These are phyloP conservation scores for Datisca glomerata DNA, from an alignment of 306 rosid species.

Conservation along the genomic window DNA sequence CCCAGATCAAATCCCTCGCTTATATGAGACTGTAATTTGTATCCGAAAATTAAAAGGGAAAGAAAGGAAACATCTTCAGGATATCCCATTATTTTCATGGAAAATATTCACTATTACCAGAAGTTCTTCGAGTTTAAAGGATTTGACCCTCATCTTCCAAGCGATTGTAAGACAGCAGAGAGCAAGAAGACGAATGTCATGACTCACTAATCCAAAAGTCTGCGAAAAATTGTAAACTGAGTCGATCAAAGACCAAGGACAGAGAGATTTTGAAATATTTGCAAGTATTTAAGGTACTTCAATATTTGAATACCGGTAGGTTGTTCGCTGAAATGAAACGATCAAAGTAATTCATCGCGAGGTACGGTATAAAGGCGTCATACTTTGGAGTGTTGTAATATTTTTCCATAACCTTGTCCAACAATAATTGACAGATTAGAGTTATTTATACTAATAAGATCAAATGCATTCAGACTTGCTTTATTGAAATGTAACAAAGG, in stretches of 20 bases:
- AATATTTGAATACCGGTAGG: neutral
- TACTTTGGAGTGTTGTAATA: neutral
- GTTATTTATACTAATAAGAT: no score
- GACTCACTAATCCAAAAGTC: no score
- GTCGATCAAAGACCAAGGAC: neutral
- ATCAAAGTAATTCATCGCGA: conserved; percentile 11
- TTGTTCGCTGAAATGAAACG: conserved; percentile 1
- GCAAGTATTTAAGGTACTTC: neutral
- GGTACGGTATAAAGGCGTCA: neutral
- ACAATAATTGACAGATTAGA: no score
- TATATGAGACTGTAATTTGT: no score
- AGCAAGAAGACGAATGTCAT: conserved; percentile 1
- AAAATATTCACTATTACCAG: no score
- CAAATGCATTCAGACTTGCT: no score
- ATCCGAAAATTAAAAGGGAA: neutral
- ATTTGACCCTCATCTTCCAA: conserved; percentile 5
- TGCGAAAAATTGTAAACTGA: no score
- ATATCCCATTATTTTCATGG: no score
- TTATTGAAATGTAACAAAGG: no score
- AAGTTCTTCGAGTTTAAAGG: neutral
- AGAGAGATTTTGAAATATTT: neutral
- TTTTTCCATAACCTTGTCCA: neutral
- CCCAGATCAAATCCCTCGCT: no score
- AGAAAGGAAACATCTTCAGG: no score
- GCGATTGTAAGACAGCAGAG: conserved; percentile 12